Evolutionary conservation across 73 alveolate species (phyloP), one percentile per base, ranked within the genome.

Genomic region (Paramecium octaurelia): DNA sequence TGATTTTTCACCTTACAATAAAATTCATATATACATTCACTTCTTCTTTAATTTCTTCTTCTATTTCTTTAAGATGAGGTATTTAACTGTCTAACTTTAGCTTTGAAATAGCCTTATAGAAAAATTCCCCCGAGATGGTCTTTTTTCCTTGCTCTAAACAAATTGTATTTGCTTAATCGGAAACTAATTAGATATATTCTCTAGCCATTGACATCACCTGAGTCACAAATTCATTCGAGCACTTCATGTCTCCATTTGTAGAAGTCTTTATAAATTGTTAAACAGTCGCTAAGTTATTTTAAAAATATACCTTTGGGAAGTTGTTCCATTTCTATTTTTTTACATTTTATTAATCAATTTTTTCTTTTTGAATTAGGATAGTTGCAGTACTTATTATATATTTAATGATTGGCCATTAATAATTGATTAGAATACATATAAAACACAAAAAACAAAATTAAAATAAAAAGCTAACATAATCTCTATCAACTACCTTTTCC

Each of bases 201-300:
- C 57, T 80, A 35, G 91, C 91, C 91, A 80, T 80, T 20, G 91
- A 34, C 91, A 80, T 80, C 42, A 80, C 91, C 18, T 80, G 20
- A 20, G 91, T 48, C 8, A 80, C 91, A 23, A 80, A 80, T 80
- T 80, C 91, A 48, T 80, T 80, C 0, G 91, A 80, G 18, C 91
- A 80, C 31, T 80, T 80, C 91, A 80, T 80, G 14, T 80, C 91
- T 23, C 91, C 75, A 21, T 48, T 48, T 42, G 91, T 80, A 20
- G 57, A 21, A 48, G 57, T 27, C 57, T 80, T 80, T 2, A 80
- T 80, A 64, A 80, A 80, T 80, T 80, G 91, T 80, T 80, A 46
- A 23, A 80, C 91, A 23, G 91, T 80, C 20, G 91, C 91, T 80
- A 44, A 54, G 18, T 20, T 42, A 44, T 42, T 40, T 23, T 31